These are phyloP conservation scores for Secale cereale DNA, from an alignment of 176 grass and related monocot genomes.

Conservation along the genomic window DNA sequence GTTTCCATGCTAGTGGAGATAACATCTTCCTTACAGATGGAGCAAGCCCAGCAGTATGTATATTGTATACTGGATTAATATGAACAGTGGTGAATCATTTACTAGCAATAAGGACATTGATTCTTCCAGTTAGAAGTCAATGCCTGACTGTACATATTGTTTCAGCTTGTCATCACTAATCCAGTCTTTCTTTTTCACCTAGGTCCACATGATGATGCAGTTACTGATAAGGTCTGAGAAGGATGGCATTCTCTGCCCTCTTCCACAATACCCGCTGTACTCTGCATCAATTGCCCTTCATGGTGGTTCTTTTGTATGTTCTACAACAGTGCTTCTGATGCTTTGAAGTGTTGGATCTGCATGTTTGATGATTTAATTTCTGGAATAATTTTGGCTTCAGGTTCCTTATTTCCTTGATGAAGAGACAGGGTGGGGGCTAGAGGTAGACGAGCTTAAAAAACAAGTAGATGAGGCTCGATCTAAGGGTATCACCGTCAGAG, in stretches of 20 bases:
- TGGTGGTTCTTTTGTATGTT: conserved; percentile 95
- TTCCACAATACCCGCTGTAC: conserved; percentile 93
- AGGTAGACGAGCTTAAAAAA: conserved; percentile 78
- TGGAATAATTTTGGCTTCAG: conserved; percentile 42
- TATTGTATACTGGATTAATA: conserved; percentile 6
- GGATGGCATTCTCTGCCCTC: conserved; percentile 95
- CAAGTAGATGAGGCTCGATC: conserved; percentile 75
- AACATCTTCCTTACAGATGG: conserved; percentile 93
- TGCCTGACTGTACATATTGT: background rate
- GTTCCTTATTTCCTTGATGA: conserved; percentile 89
- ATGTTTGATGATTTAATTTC: conserved; percentile 17
- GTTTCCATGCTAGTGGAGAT: conserved; percentile 76
- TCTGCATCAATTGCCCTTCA: conserved; percentile 96
- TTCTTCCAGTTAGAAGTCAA: background rate
- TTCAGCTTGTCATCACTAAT: conserved; percentile 14
- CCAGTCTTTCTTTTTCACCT: conserved; percentile 23
- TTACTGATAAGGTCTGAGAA: conserved; percentile 89
- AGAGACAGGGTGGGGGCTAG: conserved; percentile 77
- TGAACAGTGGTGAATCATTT: background rate
- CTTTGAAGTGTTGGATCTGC: background rate
- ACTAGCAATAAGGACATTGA: conserved; percentile 2
- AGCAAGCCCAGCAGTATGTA: conserved; percentile 84
- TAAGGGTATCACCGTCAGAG: conserved; percentile 89
- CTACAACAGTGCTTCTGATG: conserved; percentile 8
- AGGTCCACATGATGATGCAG: conserved; percentile 99